A percentile compares a stretch with the other conserved stretches of the same genome.
phyloP scores from a whole-genome alignment of 257 asterid species.

The Solanum chaucha region DNA sequence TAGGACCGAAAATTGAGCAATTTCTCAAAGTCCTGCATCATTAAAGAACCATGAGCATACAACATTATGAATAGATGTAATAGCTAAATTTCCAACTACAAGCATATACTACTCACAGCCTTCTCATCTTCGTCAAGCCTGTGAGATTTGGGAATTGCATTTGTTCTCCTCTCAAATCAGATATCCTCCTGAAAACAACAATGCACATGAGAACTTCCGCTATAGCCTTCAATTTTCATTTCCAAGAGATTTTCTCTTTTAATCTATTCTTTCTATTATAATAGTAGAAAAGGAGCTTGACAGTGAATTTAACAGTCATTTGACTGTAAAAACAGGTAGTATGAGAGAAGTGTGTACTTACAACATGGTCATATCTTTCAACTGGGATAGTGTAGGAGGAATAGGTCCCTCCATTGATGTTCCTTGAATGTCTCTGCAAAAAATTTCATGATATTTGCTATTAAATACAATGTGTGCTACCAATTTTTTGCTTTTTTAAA shows the following conservation, averaged over 20 bases:
- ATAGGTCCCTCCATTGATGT: slow-evolving; percentile 71
- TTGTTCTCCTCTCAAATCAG: slow-evolving; percentile 43
- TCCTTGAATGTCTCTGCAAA: slow-evolving; percentile 71
- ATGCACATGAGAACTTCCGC: background rate
- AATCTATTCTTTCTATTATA: background rate
- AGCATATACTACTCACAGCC: slow-evolving; percentile 42
- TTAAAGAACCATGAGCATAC: background rate
- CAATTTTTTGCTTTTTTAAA: background rate
- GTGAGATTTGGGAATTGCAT: slow-evolving; percentile 45
- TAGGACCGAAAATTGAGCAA: slow-evolving; percentile 58
- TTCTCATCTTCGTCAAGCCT: slow-evolving; percentile 4
- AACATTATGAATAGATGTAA: background rate
- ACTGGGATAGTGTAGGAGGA: slow-evolving; percentile 37
- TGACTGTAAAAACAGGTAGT: background rate
- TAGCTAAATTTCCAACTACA: background rate
- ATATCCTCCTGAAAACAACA: slow-evolving; percentile 52
- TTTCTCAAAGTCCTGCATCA: slow-evolving; percentile 64
- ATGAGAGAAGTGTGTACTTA: slow-evolving; percentile 22
- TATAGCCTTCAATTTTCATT: background rate
- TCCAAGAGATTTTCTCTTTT: background rate
- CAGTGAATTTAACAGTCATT: background rate
- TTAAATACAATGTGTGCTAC: background rate
- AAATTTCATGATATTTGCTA: background rate
- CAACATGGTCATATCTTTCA: slow-evolving; percentile 36
- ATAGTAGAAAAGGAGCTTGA: background rate